phyloP scores from a whole-genome alignment of 2,329 filamentous ascomycete genomes.

The Colletotrichum sp. region DNA sequence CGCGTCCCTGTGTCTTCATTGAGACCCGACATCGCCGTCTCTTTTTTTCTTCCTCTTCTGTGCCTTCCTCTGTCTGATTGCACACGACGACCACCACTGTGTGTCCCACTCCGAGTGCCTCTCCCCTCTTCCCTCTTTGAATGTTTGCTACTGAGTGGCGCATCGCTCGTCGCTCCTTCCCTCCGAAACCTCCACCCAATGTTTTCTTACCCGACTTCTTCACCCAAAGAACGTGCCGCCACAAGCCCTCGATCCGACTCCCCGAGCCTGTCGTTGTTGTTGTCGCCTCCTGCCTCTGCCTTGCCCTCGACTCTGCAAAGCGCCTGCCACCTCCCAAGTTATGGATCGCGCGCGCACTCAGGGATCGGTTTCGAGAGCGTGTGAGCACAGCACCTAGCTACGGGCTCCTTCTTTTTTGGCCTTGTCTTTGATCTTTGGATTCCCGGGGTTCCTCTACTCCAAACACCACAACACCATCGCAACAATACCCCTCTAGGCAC shows the following conservation, averaged over 20 bases:
- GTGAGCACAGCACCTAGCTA: slow-evolving; percentile 33
- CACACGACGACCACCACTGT: background rate
- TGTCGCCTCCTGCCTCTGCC: background rate
- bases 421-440: slow-evolving; percentile 5
- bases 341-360: slow-evolving; percentile 34
- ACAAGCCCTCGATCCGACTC: slow-evolving; percentile 16
- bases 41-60: background rate
- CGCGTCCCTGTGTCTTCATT: background rate
- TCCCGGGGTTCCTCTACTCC: slow-evolving; percentile 2
- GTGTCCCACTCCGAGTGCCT: background rate
- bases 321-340: slow-evolving; percentile 25
- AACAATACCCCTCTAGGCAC: background rate
- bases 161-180: slow-evolving; percentile 19
- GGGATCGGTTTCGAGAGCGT: slow-evolving; percentile 27
- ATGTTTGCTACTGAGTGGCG: slow-evolving; percentile 18
- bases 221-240: slow-evolving; percentile 19
- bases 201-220: slow-evolving; percentile 17
- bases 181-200: slow-evolving; percentile 14
- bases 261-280: background rate
- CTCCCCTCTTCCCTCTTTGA: background rate
- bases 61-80: background rate
- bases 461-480: slow-evolving; percentile 14
- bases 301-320: slow-evolving; percentile 4
- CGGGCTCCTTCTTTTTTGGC: slow-evolving; percentile 18
- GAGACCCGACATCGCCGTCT: slow-evolving; percentile 13